Evolutionary conservation across 169 alveolate species (phyloP), one percentile per base, ranked within the genome.

Genomic region (Eimeria acervulina): DNA sequence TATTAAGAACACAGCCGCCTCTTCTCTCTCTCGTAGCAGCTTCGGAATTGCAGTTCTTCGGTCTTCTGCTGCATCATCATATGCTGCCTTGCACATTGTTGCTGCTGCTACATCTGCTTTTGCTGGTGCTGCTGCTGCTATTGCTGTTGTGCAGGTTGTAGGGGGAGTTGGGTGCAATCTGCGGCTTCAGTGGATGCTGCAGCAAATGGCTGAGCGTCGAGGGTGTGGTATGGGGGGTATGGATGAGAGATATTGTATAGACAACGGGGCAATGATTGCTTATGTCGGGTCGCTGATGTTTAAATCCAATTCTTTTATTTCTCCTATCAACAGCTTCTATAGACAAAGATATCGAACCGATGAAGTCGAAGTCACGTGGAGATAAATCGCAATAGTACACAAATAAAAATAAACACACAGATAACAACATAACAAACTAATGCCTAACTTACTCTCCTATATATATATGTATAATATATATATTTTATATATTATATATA

Each of bases 201-300:
- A 97, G 63, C 95, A 96, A 38, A 99, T 99, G 99, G 99, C 99
- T 1, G 95, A 97, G 89, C 99, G 98, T 76, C 98, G 99, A 96
- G 99, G 99, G 36, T 99, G 99, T 23, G 97, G 97, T 89, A 98
- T 99, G 66, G 99, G 99, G 87, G 99, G 99, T 7, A 99, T 99
- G 99, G 99, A 99, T 97, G 99, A 99, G 90, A 98, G 99, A 90
- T 99, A 99, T 97, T 99, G 99, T 96, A 99, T 99, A 38, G 99
- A 99, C 96, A 99, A 99, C 97, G 99, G 99, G 13, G 99, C 99
- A 40, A 99, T 99, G 99, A 99, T 99, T 44, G 99, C 99, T n/a
- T 98, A 98, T 97, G 98, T 99, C 12, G 99, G 99, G 31, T 51
- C 98, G 59, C 87, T 99, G 40, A 98, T 98, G 96, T 98, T 96